phyloP scores from a whole-genome alignment of 2,329 filamentous ascomycete species.

The Calonectria pteridis region DNA sequence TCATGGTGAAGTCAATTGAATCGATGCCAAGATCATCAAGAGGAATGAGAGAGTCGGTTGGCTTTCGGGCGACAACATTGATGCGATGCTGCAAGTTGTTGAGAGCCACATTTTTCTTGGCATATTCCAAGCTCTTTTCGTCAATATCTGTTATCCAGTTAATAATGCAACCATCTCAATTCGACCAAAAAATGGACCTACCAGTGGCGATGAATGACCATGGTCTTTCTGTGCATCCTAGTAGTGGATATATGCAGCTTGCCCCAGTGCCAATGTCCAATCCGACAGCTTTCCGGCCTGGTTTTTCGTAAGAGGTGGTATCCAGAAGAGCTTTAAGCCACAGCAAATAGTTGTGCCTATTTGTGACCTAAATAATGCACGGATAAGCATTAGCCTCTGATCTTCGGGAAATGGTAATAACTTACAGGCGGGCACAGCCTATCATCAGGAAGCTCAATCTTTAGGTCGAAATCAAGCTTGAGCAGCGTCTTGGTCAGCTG shows the following conservation, averaged over 20 bases:
- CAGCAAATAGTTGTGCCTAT: slow-evolving; percentile 87
- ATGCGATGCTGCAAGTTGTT: slow-evolving; percentile 78
- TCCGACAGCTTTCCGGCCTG: slow-evolving; percentile 69
- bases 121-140: slow-evolving; percentile 73
- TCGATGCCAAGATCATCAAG: slow-evolving; percentile 64
- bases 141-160: slow-evolving; percentile 74
- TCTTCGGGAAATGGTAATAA: not conserved
- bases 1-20: slow-evolving; percentile 85
- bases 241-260: slow-evolving; percentile 89
- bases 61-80: slow-evolving; percentile 67
- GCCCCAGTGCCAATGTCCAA: slow-evolving; percentile 92
- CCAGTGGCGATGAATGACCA: slow-evolving; percentile 82
- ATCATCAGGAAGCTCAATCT: slow-evolving; percentile 78
- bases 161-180: not conserved
- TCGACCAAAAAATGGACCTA: slow-evolving; percentile 31
- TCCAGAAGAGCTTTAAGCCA: slow-evolving; percentile 90
- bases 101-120: slow-evolving; percentile 72
- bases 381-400: not conserved
- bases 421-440: slow-evolving; percentile 87
- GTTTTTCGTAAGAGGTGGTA: slow-evolving; percentile 68
- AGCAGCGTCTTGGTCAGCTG: slow-evolving; percentile 86
- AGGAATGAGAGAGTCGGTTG: slow-evolving; percentile 71
- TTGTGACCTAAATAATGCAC: slow-evolving; percentile 60
- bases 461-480: slow-evolving; percentile 78
- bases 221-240: slow-evolving; percentile 77